phyloP scores from a whole-genome alignment of 1,284 basidiomycete genomes.

The Heterobasidion irregulare region DNA sequence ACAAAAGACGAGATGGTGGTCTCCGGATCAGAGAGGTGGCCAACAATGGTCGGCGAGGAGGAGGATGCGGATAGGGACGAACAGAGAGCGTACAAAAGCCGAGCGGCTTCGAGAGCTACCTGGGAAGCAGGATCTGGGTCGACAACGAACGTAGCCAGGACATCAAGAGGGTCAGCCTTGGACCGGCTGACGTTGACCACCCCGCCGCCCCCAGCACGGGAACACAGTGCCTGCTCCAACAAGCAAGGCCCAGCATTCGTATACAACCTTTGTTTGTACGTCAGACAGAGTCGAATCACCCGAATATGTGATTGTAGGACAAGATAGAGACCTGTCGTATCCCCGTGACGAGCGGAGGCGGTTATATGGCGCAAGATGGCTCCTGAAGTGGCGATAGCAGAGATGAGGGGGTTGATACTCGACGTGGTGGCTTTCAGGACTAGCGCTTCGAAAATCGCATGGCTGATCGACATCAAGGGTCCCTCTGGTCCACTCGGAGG shows the following conservation, averaged over 20 bases:
- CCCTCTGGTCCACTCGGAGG: constrained; percentile 39
- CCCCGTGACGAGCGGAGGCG: constrained; percentile 54
- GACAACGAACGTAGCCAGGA: constrained; percentile 56
- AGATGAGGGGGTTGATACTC: constrained; percentile 68
- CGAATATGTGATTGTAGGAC: constrained; percentile 60
- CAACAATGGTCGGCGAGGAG: constrained; percentile 59
- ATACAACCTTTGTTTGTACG: constrained; percentile 43
- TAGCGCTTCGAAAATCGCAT: constrained; percentile 57
- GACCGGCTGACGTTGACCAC: constrained; percentile 24
- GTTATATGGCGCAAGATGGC: constrained; percentile 54
- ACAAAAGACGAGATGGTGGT: constrained; percentile 53
- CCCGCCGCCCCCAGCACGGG: constrained; percentile 42
- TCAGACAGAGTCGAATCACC: constrained; percentile 53
- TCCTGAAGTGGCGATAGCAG: constrained; percentile 53
- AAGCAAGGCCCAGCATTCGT: constrained; percentile 42
- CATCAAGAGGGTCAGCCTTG: constrained; percentile 62
- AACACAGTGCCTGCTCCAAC: constrained; percentile 68
- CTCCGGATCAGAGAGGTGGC: constrained; percentile 67
- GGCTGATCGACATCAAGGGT: constrained; percentile 51
- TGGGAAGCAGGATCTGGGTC: constrained; percentile 47
- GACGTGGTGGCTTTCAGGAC: constrained; percentile 65
- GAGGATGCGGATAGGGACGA: constrained; percentile 49
- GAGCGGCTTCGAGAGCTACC: constrained; percentile 57
- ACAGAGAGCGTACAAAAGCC: constrained; percentile 60
- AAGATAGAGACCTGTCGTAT: constrained; percentile 60